Evolutionary conservation across 805 yeast genomes (phyloP).

Genomic region (Wickerhamiella qilinensis): DNA sequence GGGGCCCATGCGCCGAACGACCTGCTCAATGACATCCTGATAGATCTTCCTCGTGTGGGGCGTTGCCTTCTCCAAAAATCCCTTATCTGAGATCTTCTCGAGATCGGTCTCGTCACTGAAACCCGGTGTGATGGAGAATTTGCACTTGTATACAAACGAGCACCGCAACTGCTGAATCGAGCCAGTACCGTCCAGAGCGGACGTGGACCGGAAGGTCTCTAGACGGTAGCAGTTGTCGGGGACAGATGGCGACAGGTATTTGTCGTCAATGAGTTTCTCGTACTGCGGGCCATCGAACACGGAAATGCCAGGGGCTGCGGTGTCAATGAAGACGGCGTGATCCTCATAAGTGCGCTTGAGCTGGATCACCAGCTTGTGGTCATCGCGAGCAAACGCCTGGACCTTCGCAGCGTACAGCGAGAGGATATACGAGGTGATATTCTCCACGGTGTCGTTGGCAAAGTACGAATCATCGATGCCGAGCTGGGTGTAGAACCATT

Average conservation of each 20-base stretch:
- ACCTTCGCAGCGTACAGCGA: constrained; percentile 86
- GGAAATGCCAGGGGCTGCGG: constrained; percentile 37
- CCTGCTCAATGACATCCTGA: constrained; percentile 52
- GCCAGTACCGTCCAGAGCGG: constrained; percentile 19
- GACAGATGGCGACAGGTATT: constrained; percentile 35
- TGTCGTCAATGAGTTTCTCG: constrained; percentile 67
- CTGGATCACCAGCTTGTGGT: constrained; percentile 45
- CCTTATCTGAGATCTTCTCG: constrained; percentile 55
- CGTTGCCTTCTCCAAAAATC: constrained; percentile 65
- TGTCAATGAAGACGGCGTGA: constrained; percentile 84
- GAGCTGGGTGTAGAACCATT: constrained; percentile 73
- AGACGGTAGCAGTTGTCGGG: constrained; percentile 40
- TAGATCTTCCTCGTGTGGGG: constrained; percentile 65
- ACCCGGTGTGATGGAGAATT: constrained; percentile 25
- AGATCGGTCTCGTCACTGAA: constrained; percentile 33
- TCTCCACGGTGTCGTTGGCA: constrained; percentile 66
- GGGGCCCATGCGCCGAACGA: constrained; percentile 71
- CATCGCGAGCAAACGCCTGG: constrained; percentile 61
- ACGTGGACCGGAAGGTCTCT: constrained; percentile 62
- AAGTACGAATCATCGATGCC: constrained; percentile 90
- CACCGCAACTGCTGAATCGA: constrained; percentile 41
- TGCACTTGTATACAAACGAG: constrained; percentile 70
- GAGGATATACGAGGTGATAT: constrained; percentile 70
- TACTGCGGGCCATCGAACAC: constrained; percentile 31
- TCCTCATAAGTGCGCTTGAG: constrained; percentile 66